Evolutionary conservation across 2,329 filamentous ascomycete genomes (phyloP).

Genomic region (Colletotrichum australisinense): DNA sequence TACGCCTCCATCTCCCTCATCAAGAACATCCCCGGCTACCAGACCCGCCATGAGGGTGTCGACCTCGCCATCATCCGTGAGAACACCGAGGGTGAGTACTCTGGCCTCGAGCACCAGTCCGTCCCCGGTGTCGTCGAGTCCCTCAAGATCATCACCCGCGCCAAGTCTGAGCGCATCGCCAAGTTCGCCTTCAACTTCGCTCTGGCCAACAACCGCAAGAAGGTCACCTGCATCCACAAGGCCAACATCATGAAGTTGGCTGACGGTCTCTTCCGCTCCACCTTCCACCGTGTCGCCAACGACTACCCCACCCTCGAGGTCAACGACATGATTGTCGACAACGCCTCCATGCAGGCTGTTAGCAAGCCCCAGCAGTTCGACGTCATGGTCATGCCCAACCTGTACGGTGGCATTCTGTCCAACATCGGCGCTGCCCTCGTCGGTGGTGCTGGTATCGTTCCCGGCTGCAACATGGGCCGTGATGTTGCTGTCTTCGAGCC

Average conservation of each 20-base stretch:
- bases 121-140: conserved; percentile 97
- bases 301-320: conserved; percentile 96
- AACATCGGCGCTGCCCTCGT: conserved; percentile 98
- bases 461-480: conserved; percentile 99
- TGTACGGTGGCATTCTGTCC: conserved; percentile 98
- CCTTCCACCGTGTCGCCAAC: conserved; percentile 92
- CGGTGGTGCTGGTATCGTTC: conserved; percentile 95
- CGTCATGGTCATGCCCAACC: conserved; percentile 99
- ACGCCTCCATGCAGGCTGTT: conserved; percentile 99
- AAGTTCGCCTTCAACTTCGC: conserved; percentile 99
- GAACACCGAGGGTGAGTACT: conserved; percentile 99
- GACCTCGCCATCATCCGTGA: conserved; percentile 99
- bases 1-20: conserved; percentile 98
- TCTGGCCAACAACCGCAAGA: conserved; percentile 98
- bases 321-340: conserved; percentile 99
- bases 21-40: conserved; percentile 99
- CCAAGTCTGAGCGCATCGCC: conserved; percentile 98
- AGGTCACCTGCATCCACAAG: conserved; percentile 99
- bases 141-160: conserved; percentile 99
- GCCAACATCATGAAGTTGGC: conserved; percentile 99
- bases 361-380: conserved; percentile 97
- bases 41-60: conserved; percentile 96
- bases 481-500: conserved; percentile 99
- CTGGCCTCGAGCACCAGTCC: conserved; percentile 97
- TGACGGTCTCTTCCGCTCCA: conserved; percentile 98